Base-by-base conservation (phyloP, 495 filamentous ascomycete genomes). In the Poronia punctata region DNA sequence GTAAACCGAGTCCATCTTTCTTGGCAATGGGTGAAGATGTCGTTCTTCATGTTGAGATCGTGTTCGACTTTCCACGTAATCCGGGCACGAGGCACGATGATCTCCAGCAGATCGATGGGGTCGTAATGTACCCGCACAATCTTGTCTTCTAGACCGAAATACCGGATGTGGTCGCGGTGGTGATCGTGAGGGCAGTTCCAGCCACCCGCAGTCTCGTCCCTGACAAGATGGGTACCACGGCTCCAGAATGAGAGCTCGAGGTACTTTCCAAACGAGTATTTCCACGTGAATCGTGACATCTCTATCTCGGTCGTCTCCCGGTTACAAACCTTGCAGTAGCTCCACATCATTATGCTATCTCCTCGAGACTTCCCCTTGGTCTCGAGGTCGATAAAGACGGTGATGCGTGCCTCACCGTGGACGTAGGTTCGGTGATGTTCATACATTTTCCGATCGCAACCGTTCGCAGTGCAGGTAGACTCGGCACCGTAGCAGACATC, bases 211-310 rank as follows among this genome's bases (percentile, higher is more conserved):
- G 55, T 56, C n/a, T 84, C 75, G 7, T 83, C 82, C 11, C 80
- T 82, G 35, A 86, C 76, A 19, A 88, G 72, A 54, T 79, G 84
- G 27, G 96, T 61, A 35, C 87, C 82, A 38, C 74, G 82, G 56
- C 86, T 92, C 90, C 88, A 97, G 54, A 96, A 97, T 3, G 86
- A 92, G 11, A 99, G 68, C 61, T 99, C 93, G 18, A 99, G 71
- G 52, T 96, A 99, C 62, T 99, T 99, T 3, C 82, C 90, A 53
- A 99, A 93, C 0, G 93, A 97, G 59, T 99, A 99, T 60, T 93
- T 97, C 88, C 90, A 99, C 2, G 87, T 95, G 55, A 74, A 88
- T 35, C 86, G 82, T 0, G 90, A 95, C 92, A 99, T 99, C 11
- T 85, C 84, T 45, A 85, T 82, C 26, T 89, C 78, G 27, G 86